Conservation (phyloP, 2,329 filamentous ascomycete genomes). For the Ophiocordyceps unilateralis region DNA sequence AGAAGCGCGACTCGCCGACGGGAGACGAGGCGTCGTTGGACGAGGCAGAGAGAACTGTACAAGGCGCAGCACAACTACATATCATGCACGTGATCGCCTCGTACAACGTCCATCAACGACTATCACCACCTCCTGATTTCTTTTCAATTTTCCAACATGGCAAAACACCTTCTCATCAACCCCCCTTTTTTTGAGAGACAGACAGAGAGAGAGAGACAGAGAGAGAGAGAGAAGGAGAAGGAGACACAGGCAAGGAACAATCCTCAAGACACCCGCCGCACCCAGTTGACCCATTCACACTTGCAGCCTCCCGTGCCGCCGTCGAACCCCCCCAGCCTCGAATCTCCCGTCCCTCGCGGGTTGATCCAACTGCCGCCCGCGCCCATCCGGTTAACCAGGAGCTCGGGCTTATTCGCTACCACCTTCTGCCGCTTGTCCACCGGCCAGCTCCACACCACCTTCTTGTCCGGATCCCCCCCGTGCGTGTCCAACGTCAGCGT, state of each 20-base stretch:
- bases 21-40: neutral
- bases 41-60: no score
- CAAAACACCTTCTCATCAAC: neutral
- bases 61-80: no score
- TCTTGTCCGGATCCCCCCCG: slow-evolving; percentile 34
- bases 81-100: neutral
- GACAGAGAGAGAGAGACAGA: no score
- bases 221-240: no score
- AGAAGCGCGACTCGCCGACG: no score
- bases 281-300: slow-evolving; percentile 43
- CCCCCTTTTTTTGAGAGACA: neutral
- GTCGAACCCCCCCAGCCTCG: slow-evolving; percentile 40
- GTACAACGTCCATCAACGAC: no score
- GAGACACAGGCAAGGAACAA: no score
- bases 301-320: slow-evolving; percentile 45
- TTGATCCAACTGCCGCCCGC: slow-evolving; percentile 38
- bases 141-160: no score
- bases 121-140: no score
- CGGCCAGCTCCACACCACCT: slow-evolving; percentile 35
- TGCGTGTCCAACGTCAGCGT: slow-evolving; percentile 45
- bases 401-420: slow-evolving; percentile 21
- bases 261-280: slow-evolving; percentile 1
- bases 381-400: slow-evolving; percentile 31
- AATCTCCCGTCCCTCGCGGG: slow-evolving; percentile 23
- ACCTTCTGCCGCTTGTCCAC: slow-evolving; percentile 30